Evolutionary conservation across 208 protist genomes (phyloP).

Genomic region (Acanthamoeba healyi): DNA sequence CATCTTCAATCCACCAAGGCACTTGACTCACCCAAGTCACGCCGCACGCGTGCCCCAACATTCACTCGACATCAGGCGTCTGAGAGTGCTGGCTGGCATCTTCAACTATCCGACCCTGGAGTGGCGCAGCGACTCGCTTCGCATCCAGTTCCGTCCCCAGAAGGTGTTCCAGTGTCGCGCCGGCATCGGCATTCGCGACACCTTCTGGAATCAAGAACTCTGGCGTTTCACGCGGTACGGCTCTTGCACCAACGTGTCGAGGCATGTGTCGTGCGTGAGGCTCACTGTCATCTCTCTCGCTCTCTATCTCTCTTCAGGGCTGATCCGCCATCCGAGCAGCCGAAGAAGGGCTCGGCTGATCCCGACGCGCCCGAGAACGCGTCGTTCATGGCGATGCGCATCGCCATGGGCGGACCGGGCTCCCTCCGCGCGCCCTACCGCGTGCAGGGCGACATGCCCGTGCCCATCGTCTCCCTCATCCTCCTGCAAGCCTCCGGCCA

Average conservation of each 20-base stretch:
- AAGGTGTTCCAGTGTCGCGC: not conserved
- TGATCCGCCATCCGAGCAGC: not conserved
- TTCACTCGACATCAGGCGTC: not conserved
- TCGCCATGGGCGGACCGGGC: not conserved
- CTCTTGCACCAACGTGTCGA: not conserved
- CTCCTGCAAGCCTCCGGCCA: constrained; percentile 4
- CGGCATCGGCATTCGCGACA: not conserved
- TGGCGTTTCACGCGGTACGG: not conserved
- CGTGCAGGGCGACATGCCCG: not conserved
- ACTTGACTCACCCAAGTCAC: not conserved
- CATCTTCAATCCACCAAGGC: not conserved
- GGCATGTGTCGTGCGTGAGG: not conserved
- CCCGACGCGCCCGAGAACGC: not conserved
- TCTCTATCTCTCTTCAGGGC: not conserved
- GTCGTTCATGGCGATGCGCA: not conserved
- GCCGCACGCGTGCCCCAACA: not conserved
- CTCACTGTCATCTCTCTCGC: no score
- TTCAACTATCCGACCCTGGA: not conserved
- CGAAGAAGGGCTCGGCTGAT: not conserved
- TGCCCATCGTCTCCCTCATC: not conserved
- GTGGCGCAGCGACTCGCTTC: not conserved
- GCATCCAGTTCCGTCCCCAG: not conserved
- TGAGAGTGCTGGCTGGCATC: not conserved
- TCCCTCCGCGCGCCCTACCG: not conserved
- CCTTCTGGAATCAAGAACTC: not conserved